Conservation (phyloP, 768 basidiomycete genomes). For the Tremella fuciformis region DNA sequence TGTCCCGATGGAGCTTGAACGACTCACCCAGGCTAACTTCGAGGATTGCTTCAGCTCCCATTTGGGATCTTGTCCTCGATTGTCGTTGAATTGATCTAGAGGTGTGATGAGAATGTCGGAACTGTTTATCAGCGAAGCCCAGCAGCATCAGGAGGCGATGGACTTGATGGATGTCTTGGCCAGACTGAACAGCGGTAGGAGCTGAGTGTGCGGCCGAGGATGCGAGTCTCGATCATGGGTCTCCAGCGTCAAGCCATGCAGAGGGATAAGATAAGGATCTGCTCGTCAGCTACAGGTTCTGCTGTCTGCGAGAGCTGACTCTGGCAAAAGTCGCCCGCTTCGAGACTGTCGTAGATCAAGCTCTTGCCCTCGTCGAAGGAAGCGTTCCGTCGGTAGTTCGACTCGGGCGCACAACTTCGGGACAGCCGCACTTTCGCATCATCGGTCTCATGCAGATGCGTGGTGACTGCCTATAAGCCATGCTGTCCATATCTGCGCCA, state of each 20-base stretch:
- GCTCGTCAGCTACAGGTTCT: background rate
- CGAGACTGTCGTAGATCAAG: conserved; percentile 46
- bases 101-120: conserved; percentile 52
- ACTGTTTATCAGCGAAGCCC: conserved; percentile 20
- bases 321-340: conserved; percentile 48
- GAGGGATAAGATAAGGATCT: conserved; percentile 49
- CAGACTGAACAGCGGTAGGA: conserved; percentile 49
- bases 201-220: conserved; percentile 48
- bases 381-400: conserved; percentile 36
- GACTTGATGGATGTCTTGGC: conserved; percentile 52
- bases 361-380: conserved; percentile 37
- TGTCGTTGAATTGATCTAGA: conserved; percentile 46
- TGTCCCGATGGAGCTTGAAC: background rate
- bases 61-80: conserved; percentile 38
- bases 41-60: conserved; percentile 44
- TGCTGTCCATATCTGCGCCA: background rate
- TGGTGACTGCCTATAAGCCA: conserved; percentile 28
- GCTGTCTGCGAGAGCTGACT: conserved; percentile 28
- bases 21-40: conserved; percentile 47
- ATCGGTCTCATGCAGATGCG: conserved; percentile 48
- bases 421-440: conserved; percentile 36
- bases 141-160: background rate
- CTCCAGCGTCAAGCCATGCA: conserved; percentile 50
- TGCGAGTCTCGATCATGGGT: conserved; percentile 44
- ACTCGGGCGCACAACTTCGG: conserved; percentile 46